Conservation (phyloP, 2,329 filamentous ascomycete species). For the Akanthomyces lecanii region DNA sequence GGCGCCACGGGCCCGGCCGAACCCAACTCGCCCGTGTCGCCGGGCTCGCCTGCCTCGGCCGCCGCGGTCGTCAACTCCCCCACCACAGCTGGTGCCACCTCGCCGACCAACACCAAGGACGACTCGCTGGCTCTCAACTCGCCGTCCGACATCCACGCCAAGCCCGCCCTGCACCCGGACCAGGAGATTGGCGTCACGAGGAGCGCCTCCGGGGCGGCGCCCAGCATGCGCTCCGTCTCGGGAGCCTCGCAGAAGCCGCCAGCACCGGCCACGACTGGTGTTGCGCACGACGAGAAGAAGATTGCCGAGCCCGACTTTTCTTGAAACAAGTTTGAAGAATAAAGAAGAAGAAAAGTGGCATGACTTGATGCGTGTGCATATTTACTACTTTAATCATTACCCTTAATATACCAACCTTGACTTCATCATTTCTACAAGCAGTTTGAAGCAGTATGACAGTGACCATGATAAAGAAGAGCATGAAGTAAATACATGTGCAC, state of each 20-base stretch:
- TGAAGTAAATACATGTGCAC: no score
- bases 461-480: no score
- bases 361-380: neutral
- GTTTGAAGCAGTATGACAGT: neutral
- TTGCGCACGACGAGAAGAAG: conserved; percentile 8
- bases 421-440: neutral
- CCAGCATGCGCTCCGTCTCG: conserved; percentile 27
- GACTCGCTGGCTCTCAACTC: conserved; percentile 12
- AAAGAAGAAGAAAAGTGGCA: neutral
- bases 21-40: conserved; percentile 23
- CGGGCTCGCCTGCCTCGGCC: conserved; percentile 4
- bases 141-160: neutral
- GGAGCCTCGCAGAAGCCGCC: neutral
- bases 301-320: conserved; percentile 3
- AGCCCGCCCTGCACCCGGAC: neutral
- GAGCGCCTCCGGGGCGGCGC: conserved; percentile 18
- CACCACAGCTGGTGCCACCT: neutral
- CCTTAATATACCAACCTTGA: conserved; percentile 12
- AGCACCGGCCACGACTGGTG: neutral
- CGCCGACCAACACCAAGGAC: neutral
- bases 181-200: conserved; percentile 16
- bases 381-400: conserved; percentile 6
- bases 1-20: conserved; percentile 44
- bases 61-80: conserved; percentile 18
- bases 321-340: neutral